Conservation (phyloP, 495 filamentous ascomycete genomes). For the Bombardia bombarda region DNA sequence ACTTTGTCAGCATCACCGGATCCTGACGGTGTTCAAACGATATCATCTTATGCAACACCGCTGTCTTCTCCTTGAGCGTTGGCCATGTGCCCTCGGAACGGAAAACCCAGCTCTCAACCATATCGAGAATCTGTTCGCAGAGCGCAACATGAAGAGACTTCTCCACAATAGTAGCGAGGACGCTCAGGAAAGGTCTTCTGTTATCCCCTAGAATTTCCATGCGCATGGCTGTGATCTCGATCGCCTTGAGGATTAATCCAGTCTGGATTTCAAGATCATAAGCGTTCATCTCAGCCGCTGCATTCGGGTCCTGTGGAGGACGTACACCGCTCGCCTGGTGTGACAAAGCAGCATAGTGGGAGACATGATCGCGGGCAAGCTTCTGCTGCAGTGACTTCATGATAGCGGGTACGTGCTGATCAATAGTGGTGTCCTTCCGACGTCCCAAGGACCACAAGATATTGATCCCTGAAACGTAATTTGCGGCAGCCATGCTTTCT, state of each 20-base stretch:
- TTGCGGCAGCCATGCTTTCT: constrained; percentile 67
- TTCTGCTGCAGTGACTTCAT: constrained; percentile 95
- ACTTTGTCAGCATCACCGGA: constrained; percentile 76
- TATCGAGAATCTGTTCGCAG: constrained; percentile 83
- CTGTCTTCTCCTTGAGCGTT: constrained; percentile 95
- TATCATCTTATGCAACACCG: constrained; percentile 94
- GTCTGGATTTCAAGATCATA: constrained; percentile 81
- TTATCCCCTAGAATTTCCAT: constrained; percentile 94
- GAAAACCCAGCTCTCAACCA: constrained; percentile 97
- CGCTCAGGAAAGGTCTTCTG: constrained; percentile 84
- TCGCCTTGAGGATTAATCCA: constrained; percentile 82
- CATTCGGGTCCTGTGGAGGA: constrained; percentile 35
- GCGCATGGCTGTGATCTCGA: constrained; percentile 80
- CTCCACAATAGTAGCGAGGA: constrained; percentile 88
- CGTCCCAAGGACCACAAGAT: constrained; percentile 86
- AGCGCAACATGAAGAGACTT: constrained; percentile 77
- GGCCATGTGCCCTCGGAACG: constrained; percentile 87
- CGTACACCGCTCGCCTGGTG: constrained; percentile 32
- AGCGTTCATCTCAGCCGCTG: constrained; percentile 53
- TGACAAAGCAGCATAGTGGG: constrained; percentile 52
- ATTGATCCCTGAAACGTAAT: constrained; percentile 80
- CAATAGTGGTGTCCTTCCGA: constrained; percentile 74
- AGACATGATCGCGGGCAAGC: constrained; percentile 86
- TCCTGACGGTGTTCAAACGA: constrained; percentile 82
- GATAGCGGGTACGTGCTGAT: constrained; percentile 74